Base-by-base conservation (phyloP, 257 asterid species). In the Ehretia macrophylla region DNA sequence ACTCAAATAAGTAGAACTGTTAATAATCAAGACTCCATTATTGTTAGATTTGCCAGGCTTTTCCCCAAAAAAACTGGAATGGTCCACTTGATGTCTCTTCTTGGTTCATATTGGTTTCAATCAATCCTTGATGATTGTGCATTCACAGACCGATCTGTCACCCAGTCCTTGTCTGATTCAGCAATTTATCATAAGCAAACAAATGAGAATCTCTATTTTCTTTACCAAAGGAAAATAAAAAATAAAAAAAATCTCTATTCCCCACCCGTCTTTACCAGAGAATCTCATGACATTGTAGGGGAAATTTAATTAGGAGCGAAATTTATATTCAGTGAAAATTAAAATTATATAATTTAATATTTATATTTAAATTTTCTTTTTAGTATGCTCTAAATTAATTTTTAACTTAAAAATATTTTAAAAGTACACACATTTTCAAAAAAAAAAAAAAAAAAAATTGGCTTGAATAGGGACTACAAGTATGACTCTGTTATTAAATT, bases 1-100 rank as follows among this genome's bases (percentile, higher is more conserved):
- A 46, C 81, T 72, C 84, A 68, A 71, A 78, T 71, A 81, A 64
- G 51, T 20, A 57, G 68, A 68, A 56, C 76, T 75, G 69, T 78
- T 75, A 64, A 70, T 55, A 64, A 70, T 55, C 20, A 50, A 54
- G 66, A 68, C 81, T 74, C 73, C 52, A 78, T 65, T 75, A 78
- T 74, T 71, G 69, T 71, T 5, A 47, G 55, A 58, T 32, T 50
- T 63, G n/a, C 61, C 61, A 58, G 44, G 14, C 61, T 56, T 55
- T 49, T 58, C 64, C 49, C 51, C 17, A 60, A 14, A 53, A 40
- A 47, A 60, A 6, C 23, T 63, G 59, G 48, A 70, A 64, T 72
- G 71, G 60, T 64, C 83, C 83, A 68, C 77, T 67, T 48, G 56
- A 61, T 21, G 70, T 64, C 70, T 51, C 56, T 57, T 68, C 62